These are phyloP conservation scores for Fusarium agapanthi DNA, from an alignment of 2,329 filamentous ascomycete genomes.

Conservation along the genomic window DNA sequence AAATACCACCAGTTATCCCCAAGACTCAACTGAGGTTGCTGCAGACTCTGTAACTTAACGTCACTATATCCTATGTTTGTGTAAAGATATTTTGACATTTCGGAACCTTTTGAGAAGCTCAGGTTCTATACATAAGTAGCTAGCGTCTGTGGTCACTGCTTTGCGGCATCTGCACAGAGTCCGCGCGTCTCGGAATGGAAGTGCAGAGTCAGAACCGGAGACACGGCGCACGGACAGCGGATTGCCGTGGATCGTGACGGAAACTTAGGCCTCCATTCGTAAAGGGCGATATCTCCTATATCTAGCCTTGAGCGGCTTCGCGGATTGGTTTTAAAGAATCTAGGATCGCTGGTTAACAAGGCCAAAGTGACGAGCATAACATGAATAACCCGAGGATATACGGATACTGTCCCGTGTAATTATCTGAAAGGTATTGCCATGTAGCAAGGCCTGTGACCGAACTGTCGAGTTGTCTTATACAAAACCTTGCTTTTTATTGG, in stretches of 20 bases:
- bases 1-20: not conserved
- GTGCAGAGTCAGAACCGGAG: no score
- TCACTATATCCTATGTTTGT: not conserved
- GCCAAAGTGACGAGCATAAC: rapidly evolving
- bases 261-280: no score
- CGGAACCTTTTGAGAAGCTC: not conserved
- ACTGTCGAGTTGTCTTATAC: rapidly evolving
- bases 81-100: not conserved
- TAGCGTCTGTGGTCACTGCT: not conserved
- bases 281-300: not conserved
- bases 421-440: rapidly evolving
- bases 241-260: no score
- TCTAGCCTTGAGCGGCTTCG: rapidly evolving
- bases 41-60: not conserved
- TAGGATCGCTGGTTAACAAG: rapidly evolving
- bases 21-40: rapidly evolving
- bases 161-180: not conserved
- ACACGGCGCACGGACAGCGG: not conserved
- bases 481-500: rapidly evolving
- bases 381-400: rapidly evolving
- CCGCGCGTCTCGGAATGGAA: not conserved
- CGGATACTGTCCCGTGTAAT: not conserved
- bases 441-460: rapidly evolving
- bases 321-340: no score
- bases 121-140: not conserved